These are phyloP conservation scores for Pseudoperonospora humuli DNA, from an alignment of 352 stramenopile genomes.

Conservation along the genomic window DNA sequence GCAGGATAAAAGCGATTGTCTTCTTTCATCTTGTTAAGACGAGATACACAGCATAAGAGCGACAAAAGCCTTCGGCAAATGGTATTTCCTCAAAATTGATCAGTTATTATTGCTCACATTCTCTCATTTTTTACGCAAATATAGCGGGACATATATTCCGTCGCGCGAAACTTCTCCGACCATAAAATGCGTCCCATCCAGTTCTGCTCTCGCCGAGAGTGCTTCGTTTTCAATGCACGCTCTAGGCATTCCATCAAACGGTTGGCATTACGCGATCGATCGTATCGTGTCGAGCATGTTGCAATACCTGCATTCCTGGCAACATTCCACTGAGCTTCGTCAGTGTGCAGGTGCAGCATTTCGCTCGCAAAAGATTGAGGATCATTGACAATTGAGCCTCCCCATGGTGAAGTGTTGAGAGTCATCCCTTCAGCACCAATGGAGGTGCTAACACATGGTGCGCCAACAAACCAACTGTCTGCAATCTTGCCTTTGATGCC, in stretches of 20 bases:
- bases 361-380: slow-evolving; percentile 32
- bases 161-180: slow-evolving; percentile 75
- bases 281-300: slow-evolving; percentile 37
- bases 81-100: no score
- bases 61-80: no score
- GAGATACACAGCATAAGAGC: no score
- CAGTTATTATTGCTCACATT: background rate
- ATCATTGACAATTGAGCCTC: slow-evolving; percentile 42
- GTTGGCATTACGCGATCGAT: slow-evolving; percentile 35
- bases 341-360: slow-evolving; percentile 39
- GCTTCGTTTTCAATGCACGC: slow-evolving; percentile 24
- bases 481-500: slow-evolving; percentile 94
- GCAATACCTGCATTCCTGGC: slow-evolving; percentile 24
- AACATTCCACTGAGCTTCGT: slow-evolving; percentile 30
- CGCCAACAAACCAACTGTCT: slow-evolving; percentile 87
- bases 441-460: slow-evolving; percentile 84
- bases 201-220: slow-evolving; percentile 27
- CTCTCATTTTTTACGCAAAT: slow-evolving; percentile 67
- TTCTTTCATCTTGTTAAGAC: no score
- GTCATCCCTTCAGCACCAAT: slow-evolving; percentile 87
- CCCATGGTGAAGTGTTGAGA: slow-evolving; percentile 26
- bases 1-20: no score
- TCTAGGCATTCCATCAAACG: slow-evolving; percentile 50
- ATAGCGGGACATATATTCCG: slow-evolving; percentile 81
- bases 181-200: slow-evolving; percentile 78